Conservation (phyloP, 805 yeast species). For the Wickerhamiella alocasiicola region DNA sequence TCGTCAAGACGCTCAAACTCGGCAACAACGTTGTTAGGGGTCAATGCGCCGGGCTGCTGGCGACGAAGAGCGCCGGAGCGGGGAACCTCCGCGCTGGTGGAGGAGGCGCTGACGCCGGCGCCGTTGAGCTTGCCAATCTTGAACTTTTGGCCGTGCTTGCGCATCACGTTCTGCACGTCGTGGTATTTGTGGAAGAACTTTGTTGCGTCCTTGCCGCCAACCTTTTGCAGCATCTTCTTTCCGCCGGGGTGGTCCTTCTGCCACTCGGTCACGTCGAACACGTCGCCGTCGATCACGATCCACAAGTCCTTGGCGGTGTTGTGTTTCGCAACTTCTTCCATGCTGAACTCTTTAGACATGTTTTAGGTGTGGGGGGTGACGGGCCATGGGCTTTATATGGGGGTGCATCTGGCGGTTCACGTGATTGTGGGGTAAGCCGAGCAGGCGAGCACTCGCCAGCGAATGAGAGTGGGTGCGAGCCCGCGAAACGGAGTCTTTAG, state of each 20-base stretch:
- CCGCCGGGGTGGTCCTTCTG: slow-evolving; percentile 73
- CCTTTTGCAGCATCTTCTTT: slow-evolving; percentile 57
- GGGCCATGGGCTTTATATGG: too few species aligned
- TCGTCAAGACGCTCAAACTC: slow-evolving; percentile 18
- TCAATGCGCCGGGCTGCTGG: too few species aligned
- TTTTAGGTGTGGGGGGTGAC: too few species aligned
- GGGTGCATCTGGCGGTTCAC: too few species aligned
- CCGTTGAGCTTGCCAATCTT: slow-evolving; percentile 24
- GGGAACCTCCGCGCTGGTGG: slow-evolving; percentile 5
- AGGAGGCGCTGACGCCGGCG: slow-evolving; percentile 11
- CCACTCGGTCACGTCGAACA: slow-evolving; percentile 63
- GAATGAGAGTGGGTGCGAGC: too few species aligned
- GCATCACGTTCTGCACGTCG: slow-evolving; percentile 28
- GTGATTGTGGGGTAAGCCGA: too few species aligned
- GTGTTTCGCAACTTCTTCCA: slow-evolving; percentile 54
- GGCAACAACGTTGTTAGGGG: slow-evolving; percentile 4
- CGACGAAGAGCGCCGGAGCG: neutral
- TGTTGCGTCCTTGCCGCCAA: slow-evolving; percentile 70
- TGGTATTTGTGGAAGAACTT: slow-evolving; percentile 47
- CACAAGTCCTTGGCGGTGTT: slow-evolving; percentile 66
- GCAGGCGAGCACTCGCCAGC: too few species aligned
- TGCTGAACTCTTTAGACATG: slow-evolving; percentile 15
- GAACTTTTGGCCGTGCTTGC: slow-evolving; percentile 26
- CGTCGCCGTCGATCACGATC: slow-evolving; percentile 73
- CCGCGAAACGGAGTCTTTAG: too few species aligned